Evolutionary conservation across 805 yeast genomes (phyloP).

Genomic region (Myxozyma geophila): DNA sequence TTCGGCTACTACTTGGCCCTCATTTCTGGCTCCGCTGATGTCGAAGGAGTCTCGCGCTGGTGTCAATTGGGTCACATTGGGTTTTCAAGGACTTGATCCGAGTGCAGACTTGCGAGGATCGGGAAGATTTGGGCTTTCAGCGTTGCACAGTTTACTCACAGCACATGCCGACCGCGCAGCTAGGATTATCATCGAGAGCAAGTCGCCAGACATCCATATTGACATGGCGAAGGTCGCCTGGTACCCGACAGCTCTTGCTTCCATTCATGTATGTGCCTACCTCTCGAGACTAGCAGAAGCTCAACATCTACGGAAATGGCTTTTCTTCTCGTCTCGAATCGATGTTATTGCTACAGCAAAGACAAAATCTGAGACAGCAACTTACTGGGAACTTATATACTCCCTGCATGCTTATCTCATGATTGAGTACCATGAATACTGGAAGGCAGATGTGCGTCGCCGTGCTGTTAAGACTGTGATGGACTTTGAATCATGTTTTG

Average conservation of each 20-base stretch:
- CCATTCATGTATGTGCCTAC: constrained; percentile 35
- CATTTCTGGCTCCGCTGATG: constrained; percentile 20
- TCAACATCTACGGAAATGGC: constrained; percentile 30
- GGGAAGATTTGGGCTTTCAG: constrained; percentile 35
- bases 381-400: constrained; percentile 24
- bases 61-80: constrained; percentile 46
- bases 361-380: neutral
- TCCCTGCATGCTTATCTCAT: constrained; percentile 27
- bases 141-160: constrained; percentile 16
- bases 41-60: constrained; percentile 34
- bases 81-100: constrained; percentile 50
- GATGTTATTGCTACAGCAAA: neutral
- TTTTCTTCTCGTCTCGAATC: constrained; percentile 15
- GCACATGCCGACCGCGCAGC: constrained; percentile 22
- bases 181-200: constrained; percentile 18
- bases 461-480: constrained; percentile 32
- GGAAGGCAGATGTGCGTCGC: constrained; percentile 26
- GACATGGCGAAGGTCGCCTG: constrained; percentile 33
- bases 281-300: constrained; percentile 18
- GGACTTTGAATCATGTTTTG: constrained; percentile 40
- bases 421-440: constrained; percentile 34
- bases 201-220: constrained; percentile 26
- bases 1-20: constrained; percentile 27
- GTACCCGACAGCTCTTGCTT: constrained; percentile 39
- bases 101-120: constrained; percentile 46